Percentiles rank a stretch among this genome's conserved stretches.
Evolutionary conservation across 495 filamentous ascomycete species (phyloP).

Genomic region (Penicillium maclennaniae): DNA sequence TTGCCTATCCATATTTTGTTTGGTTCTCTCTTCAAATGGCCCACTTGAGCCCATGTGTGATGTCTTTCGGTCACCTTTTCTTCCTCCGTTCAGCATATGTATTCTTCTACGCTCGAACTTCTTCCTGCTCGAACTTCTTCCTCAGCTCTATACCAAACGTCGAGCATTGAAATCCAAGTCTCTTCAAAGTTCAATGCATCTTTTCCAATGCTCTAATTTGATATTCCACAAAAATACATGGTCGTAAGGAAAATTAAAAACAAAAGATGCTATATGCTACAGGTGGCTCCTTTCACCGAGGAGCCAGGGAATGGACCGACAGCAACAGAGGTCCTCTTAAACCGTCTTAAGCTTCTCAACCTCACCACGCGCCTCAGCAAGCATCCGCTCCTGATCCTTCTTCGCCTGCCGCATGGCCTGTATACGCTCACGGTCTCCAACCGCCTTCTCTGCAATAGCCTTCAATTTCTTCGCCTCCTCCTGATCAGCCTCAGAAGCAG

Average conservation of each 20-base stretch:
- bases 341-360: constrained; percentile 36
- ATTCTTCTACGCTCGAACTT: neutral
- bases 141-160: constrained; percentile 10
- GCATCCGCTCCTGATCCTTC: constrained; percentile 58
- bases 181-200: neutral
- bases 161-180: neutral
- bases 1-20: constrained; percentile 8
- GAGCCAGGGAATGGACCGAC: constrained; percentile 1
- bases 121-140: neutral
- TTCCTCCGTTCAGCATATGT: neutral
- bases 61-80: neutral
- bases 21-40: neutral
- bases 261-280: constrained; percentile 41
- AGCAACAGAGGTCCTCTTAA: constrained; percentile 17
- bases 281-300: constrained; percentile 18
- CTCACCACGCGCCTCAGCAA: constrained; percentile 55
- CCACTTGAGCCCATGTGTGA: constrained; percentile 1
- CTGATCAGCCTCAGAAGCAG: constrained; percentile 58
- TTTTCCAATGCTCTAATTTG: constrained; percentile 5
- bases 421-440: constrained; percentile 51
- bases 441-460: constrained; percentile 48
- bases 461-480: constrained; percentile 56
- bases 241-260: constrained; percentile 22
- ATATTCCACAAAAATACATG: constrained; percentile 28
- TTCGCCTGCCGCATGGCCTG: constrained; percentile 56